Evolutionary conservation across 1,284 basidiomycete species (phyloP), one percentile per base, ranked within the genome.

Genomic region (Irpex lacteus): DNA sequence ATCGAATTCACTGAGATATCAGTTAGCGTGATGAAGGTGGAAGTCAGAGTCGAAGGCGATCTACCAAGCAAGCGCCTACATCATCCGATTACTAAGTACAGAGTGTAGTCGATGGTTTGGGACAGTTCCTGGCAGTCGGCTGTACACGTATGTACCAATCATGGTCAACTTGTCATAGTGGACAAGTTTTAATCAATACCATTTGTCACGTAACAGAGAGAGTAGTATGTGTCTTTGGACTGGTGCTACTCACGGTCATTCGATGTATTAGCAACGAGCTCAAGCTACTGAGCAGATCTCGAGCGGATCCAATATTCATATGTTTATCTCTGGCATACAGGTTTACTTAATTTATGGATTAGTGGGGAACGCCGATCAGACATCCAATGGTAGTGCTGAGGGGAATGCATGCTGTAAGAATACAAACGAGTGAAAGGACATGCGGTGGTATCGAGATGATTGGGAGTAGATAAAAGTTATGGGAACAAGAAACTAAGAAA

Each of bases 401-500:
- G 13, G 15, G 21, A 54, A 37, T 13, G 9, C 37, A 36, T n/a
- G 15, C 18, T 18, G 54, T 34, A 32, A 61, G 15, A 37, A 19
- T 19, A 36, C 34, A 50, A 47, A 52, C 13, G 36, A 57, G 15
- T 21, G 61, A 58, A 52, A 49, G 53, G 34, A 32, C 54, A 56
- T 40, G 60, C 54, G n/a, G 37, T 61, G 60, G 21, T 44, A 26
- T 38, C 53, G 26, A 44, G 15, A 19, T 57, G 61, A 26, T 56
- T 60, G 59, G 54, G 60, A 64, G 60, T 63, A 52, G 50, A 52
- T 52, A 21, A 19, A 8, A 52, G 18, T 44, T 11, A 44, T 44
- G 40, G 40, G 8, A 18, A 52, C 15, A 52, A 21, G 50, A 18
- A n/a, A 13, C 54, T 32, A 36, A 40, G 7, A 21, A 11, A 38